Percentiles rank a stretch among this genome's conserved stretches.
Evolutionary conservation across 495 filamentous ascomycete genomes (phyloP).

Genomic region (Aspergillus cristatus): DNA sequence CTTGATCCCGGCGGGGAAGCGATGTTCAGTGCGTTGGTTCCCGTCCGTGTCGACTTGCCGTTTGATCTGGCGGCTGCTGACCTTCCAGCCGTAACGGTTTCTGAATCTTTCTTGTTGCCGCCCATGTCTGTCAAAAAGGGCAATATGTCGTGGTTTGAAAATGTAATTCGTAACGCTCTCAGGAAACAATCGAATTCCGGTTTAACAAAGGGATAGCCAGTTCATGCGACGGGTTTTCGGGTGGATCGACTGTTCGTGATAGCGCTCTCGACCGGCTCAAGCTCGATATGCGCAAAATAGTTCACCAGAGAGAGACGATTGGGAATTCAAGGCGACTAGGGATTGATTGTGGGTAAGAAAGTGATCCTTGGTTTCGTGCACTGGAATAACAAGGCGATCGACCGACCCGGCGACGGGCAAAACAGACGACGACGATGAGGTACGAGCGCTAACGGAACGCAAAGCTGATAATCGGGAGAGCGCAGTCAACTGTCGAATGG

Average conservation of each 20-base stretch:
- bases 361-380: not conserved
- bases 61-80: slow-evolving; percentile 7
- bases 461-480: no score
- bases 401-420: slow-evolving; percentile 7
- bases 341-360: not conserved
- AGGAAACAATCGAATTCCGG: slow-evolving; percentile 14
- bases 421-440: no score
- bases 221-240: slow-evolving; percentile 15
- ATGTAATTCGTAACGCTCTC: not conserved
- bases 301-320: no score
- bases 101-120: slow-evolving; percentile 11
- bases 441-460: no score
- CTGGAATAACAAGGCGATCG: slow-evolving; percentile 7
- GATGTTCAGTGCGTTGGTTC: slow-evolving; percentile 20
- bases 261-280: not conserved
- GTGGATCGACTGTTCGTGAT: not conserved
- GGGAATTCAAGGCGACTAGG: not conserved
- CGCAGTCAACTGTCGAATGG: slow-evolving; percentile 11
- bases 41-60: slow-evolving; percentile 11
- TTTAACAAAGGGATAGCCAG: slow-evolving; percentile 4
- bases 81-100: slow-evolving; percentile 7
- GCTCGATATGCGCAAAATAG: not conserved
- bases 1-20: slow-evolving; percentile 35
- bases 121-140: slow-evolving; percentile 11
- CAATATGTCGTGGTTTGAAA: not conserved